Conservation (phyloP, 768 basidiomycete genomes). For the Pulveroboletus sp. region DNA sequence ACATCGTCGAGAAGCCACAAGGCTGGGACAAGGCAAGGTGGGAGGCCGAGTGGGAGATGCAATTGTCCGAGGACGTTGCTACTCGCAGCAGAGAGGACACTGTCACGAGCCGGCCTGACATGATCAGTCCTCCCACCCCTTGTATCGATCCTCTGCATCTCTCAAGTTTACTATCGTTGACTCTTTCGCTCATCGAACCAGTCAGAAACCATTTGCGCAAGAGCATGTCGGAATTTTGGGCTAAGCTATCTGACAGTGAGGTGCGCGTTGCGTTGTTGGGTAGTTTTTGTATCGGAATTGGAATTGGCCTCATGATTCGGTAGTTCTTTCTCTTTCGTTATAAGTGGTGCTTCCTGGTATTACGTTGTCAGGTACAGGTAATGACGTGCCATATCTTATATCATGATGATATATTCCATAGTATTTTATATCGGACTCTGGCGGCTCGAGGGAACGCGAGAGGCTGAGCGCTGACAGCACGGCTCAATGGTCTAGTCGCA, state of each 20-base stretch:
- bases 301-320: slow-evolving; percentile 38
- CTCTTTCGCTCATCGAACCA: slow-evolving; percentile 57
- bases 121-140: slow-evolving; percentile 18
- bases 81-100: slow-evolving; percentile 41
- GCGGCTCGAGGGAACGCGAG: background rate
- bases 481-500: slow-evolving; percentile 35
- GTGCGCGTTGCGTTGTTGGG: slow-evolving; percentile 36
- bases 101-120: slow-evolving; percentile 17
- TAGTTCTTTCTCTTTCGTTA: slow-evolving; percentile 10
- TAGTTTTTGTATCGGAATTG: slow-evolving; percentile 44
- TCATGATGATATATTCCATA: background rate
- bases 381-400: background rate
- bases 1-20: slow-evolving; percentile 20
- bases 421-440: background rate
- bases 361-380: background rate
- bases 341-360: background rate
- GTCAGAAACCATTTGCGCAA: slow-evolving; percentile 28
- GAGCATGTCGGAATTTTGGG: slow-evolving; percentile 20
- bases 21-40: slow-evolving; percentile 61
- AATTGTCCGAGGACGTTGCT: slow-evolving; percentile 61
- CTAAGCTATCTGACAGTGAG: slow-evolving; percentile 25
- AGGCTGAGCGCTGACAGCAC: background rate
- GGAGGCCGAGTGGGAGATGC: slow-evolving; percentile 62
- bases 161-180: slow-evolving; percentile 57
- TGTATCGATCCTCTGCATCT: slow-evolving; percentile 63